These are phyloP conservation scores for Botrytis medusae DNA, from an alignment of 2,329 filamentous ascomycete species.

Conservation along the genomic window DNA sequence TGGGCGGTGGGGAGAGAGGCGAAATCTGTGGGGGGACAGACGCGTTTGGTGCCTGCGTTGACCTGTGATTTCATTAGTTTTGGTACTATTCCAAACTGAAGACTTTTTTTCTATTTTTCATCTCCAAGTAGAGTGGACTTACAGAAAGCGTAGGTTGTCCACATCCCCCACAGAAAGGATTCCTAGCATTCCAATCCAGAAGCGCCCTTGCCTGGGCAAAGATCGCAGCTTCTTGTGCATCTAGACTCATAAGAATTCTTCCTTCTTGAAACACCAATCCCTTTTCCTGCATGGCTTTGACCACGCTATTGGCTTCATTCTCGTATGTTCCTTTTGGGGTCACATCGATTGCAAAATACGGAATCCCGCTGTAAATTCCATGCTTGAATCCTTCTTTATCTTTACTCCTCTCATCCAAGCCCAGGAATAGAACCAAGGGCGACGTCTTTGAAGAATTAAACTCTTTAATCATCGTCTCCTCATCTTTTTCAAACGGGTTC, in stretches of 20 bases:
- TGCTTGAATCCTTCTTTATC: conserved; percentile 49
- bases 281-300: conserved; percentile 57
- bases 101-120: background rate
- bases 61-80: background rate
- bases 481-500: conserved; percentile 68
- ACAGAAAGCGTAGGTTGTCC: conserved; percentile 78
- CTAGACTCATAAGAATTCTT: conserved; percentile 52
- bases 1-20: conserved; percentile 40
- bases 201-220: conserved; percentile 87
- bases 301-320: conserved; percentile 61
- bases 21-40: conserved; percentile 71
- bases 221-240: conserved; percentile 67
- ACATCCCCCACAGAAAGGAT: conserved; percentile 88
- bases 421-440: conserved; percentile 80
- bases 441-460: conserved; percentile 70
- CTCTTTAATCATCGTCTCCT: conserved; percentile 68
- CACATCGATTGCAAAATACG: conserved; percentile 88
- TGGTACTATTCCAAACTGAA: background rate
- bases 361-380: conserved; percentile 72
- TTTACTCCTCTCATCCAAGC: conserved; percentile 66
- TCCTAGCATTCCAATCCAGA: conserved; percentile 91
- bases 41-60: conserved; percentile 77
- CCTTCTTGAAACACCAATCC: conserved; percentile 68
- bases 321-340: conserved; percentile 67
- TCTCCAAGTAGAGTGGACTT: background rate